Conservation (phyloP, 345 rosid species). For the Arabis alpina region DNA sequence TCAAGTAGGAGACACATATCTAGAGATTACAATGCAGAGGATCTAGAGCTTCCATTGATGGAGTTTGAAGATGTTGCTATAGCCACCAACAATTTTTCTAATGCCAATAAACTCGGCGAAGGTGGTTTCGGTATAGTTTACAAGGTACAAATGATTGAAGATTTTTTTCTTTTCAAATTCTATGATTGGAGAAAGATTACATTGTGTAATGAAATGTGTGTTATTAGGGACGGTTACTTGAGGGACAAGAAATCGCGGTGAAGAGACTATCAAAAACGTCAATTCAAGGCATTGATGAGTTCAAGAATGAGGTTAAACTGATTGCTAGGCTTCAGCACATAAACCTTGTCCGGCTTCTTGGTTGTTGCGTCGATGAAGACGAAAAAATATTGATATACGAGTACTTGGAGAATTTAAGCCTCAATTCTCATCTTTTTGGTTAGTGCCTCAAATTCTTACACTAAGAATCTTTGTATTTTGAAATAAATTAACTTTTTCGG, state of each 20-base stretch:
- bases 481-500: neutral
- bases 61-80: slow-evolving; percentile 35
- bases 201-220: neutral
- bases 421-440: slow-evolving; percentile 77
- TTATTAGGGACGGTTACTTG: slow-evolving; percentile 57
- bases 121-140: slow-evolving; percentile 89
- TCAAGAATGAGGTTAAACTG: slow-evolving; percentile 78
- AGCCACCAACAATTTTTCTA: slow-evolving; percentile 29
- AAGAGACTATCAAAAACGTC: slow-evolving; percentile 77
- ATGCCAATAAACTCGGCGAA: slow-evolving; percentile 29
- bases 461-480: neutral
- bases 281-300: slow-evolving; percentile 76
- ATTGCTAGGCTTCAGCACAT: slow-evolving; percentile 86
- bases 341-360: slow-evolving; percentile 76
- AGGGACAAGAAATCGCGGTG: slow-evolving; percentile 73
- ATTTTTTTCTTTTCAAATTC: neutral
- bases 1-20: slow-evolving; percentile 63
- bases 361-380: slow-evolving; percentile 63
- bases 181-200: neutral
- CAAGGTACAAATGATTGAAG: slow-evolving; percentile 52
- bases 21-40: slow-evolving; percentile 29
- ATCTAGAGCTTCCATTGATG: slow-evolving; percentile 36
- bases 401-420: slow-evolving; percentile 77
- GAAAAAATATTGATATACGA: slow-evolving; percentile 90
- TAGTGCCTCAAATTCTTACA: slow-evolving; percentile 30